Percentiles rank a stretch among this genome's conserved stretches.
Conservation (phyloP, 2,329 filamentous ascomycete species). For the Colletotrichum lindemuthianum region DNA sequence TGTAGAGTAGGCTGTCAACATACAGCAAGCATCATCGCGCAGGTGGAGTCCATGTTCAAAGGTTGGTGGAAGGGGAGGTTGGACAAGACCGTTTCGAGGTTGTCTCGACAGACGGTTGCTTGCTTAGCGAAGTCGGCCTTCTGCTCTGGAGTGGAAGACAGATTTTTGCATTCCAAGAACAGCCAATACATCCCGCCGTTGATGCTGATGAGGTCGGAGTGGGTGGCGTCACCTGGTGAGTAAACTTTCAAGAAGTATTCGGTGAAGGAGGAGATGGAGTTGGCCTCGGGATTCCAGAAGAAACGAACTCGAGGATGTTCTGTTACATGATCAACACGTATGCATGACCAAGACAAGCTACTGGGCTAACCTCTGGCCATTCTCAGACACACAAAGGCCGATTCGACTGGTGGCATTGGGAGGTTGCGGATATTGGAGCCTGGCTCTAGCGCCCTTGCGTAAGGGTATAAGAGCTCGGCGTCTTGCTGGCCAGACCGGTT, state of each 20-base stretch:
- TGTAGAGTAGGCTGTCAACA: neutral
- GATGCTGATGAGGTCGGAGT: conserved; percentile 38
- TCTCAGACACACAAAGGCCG: conserved; percentile 29
- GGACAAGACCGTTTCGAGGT: conserved; percentile 39
- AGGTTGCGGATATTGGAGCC: conserved; percentile 25
- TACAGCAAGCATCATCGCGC: conserved; percentile 38
- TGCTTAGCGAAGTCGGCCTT: conserved; percentile 34
- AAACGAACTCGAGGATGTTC: conserved; percentile 13
- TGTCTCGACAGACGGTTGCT: conserved; percentile 35
- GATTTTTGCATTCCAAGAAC: conserved; percentile 37
- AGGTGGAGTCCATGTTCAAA: conserved; percentile 31
- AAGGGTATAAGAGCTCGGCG: conserved; percentile 20
- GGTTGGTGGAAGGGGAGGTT: conserved; percentile 38
- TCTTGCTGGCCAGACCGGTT: conserved; percentile 30
- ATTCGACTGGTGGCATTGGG: conserved; percentile 34
- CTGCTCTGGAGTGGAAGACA: conserved; percentile 6
- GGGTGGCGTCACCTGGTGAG: conserved; percentile 34
- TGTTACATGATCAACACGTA: neutral
- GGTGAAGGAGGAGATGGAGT: conserved; percentile 30
- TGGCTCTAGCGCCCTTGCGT: conserved; percentile 13
- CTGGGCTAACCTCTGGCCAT: conserved; percentile 29
- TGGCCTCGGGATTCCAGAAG: conserved; percentile 24
- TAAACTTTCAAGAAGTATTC: conserved; percentile 39
- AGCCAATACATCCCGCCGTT: conserved; percentile 38
- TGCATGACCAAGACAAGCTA: neutral